phyloP scores from a whole-genome alignment of 2,329 filamentous ascomycete genomes.

The Fusarium continuum region DNA sequence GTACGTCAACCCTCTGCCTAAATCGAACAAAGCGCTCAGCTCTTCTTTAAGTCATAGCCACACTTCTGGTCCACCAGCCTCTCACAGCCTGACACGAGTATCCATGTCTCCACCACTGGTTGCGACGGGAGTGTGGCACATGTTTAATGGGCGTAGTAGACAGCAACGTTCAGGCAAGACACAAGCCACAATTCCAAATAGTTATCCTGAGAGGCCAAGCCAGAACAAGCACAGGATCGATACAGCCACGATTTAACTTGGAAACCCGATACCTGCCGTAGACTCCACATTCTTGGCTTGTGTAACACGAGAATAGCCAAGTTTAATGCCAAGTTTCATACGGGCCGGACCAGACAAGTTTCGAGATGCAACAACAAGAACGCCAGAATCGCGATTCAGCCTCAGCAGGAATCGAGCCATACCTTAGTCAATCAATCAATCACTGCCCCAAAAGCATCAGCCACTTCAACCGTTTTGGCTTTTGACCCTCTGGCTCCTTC shows the following conservation, averaged over 20 bases:
- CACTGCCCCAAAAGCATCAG: background rate
- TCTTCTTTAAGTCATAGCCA: constrained; percentile 29
- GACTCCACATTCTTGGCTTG: constrained; percentile 1
- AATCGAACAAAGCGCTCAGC: constrained; percentile 10
- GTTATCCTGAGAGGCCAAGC: constrained; percentile 10
- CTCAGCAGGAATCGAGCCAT: background rate
- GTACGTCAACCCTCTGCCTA: constrained; percentile 16
- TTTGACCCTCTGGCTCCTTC: background rate
- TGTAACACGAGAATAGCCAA: constrained; percentile 13
- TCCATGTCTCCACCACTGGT: constrained; percentile 25
- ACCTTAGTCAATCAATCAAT: background rate
- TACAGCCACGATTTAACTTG: constrained; percentile 5
- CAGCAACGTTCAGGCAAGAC: constrained; percentile 12
- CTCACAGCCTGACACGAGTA: constrained; percentile 49
- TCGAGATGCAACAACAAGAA: constrained; percentile 15
- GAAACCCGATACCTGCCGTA: background rate
- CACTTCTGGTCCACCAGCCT: constrained; percentile 39
- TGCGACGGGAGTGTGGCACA: constrained; percentile 41
- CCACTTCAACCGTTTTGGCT: background rate
- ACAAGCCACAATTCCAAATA: constrained; percentile 19
- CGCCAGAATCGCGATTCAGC: constrained; percentile 27
- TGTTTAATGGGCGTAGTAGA: constrained; percentile 19
- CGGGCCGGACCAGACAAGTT: constrained; percentile 8
- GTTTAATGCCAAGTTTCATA: too few relatives aligned
- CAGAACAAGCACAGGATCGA: constrained; percentile 10